Percentiles rank a stretch among this genome's conserved stretches.
phyloP scores from a whole-genome alignment of 78 protist genomes.

The Emiliania huxleyi region DNA sequence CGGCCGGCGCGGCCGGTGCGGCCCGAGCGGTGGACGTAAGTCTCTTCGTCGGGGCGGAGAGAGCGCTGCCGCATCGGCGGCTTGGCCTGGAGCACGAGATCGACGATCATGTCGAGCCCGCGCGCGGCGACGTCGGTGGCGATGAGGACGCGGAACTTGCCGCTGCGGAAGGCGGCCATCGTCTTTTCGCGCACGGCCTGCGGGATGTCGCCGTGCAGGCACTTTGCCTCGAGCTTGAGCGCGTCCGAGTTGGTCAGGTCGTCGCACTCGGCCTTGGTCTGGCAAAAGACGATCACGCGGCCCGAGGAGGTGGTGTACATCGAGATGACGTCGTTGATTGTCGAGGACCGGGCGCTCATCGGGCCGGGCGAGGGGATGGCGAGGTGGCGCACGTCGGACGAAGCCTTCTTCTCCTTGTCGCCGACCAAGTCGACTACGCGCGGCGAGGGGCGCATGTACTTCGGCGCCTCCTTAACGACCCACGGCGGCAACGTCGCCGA shows the following conservation, averaged over 20 bases:
- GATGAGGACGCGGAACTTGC: constrained; percentile 35
- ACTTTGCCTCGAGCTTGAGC: constrained; percentile 6
- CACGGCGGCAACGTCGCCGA: constrained; percentile 74
- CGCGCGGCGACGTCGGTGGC: constrained; percentile 71
- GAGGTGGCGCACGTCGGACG: not conserved
- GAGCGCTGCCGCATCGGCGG: not conserved
- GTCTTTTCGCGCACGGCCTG: constrained; percentile 51
- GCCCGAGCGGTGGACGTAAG: constrained; percentile 63
- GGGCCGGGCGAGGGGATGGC: not conserved
- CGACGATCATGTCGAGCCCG: constrained; percentile 63
- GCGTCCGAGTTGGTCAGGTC: constrained; percentile 24
- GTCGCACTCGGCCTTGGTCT: constrained; percentile 61
- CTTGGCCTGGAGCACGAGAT: constrained; percentile 56
- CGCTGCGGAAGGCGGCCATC: constrained; percentile 52
- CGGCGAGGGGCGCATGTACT: not conserved
- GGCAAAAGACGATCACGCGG: constrained; percentile 58
- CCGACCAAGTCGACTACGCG: not conserved
- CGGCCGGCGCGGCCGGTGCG: constrained; percentile 63
- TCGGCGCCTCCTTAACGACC: constrained; percentile 24
- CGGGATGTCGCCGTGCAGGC: constrained; percentile 51
- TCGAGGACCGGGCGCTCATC: not conserved
- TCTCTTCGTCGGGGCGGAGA: constrained; percentile 9
- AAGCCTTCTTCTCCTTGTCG: not conserved
- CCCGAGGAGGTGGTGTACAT: not conserved
- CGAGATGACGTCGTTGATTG: constrained; percentile 21